These are phyloP conservation scores for Tardiomyces depauwii DNA, from an alignment of 1,139 yeast species.

Conservation along the genomic window DNA sequence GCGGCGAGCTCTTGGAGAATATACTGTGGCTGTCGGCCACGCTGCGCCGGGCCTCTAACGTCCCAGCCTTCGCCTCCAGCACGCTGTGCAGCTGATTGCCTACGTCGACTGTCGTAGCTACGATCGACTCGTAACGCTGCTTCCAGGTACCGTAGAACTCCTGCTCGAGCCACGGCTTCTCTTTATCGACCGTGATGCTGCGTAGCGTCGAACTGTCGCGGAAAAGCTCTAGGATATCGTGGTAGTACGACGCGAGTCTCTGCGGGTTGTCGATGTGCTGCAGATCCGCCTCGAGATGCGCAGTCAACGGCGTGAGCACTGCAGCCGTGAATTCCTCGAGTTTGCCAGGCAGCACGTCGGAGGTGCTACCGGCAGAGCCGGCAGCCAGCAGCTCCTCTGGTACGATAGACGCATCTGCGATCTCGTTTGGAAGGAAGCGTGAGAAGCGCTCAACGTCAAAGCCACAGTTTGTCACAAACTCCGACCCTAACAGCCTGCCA, in stretches of 20 bases:
- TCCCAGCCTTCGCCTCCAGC: not conserved
- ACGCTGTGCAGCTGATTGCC: not conserved
- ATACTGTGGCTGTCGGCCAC: not conserved
- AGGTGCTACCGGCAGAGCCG: not conserved
- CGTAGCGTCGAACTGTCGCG: conserved; percentile 12
- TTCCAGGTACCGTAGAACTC: conserved; percentile 13
- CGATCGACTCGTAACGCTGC: conserved; percentile 8
- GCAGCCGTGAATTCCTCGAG: not conserved
- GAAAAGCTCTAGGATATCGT: conserved; percentile 10
- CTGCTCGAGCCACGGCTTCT: conserved; percentile 8
- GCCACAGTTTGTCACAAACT: not conserved
- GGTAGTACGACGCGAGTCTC: conserved; percentile 5
- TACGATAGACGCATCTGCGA: not conserved
- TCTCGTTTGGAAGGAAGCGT: not conserved
- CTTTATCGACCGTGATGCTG: conserved; percentile 4
- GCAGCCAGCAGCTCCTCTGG: not conserved
- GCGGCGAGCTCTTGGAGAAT: not conserved
- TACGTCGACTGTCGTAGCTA: not conserved
- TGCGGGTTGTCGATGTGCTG: not conserved
- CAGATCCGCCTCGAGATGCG: not conserved
- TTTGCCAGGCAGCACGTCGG: not conserved
- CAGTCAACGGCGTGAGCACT: not conserved
- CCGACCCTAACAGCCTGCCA: not conserved
- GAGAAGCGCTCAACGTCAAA: not conserved
- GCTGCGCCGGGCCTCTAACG: not conserved